Percentiles rank a stretch among this genome's conserved stretches.
Conservation (phyloP, 306 rosid species). For the Sphenostylis stenocarpa region DNA sequence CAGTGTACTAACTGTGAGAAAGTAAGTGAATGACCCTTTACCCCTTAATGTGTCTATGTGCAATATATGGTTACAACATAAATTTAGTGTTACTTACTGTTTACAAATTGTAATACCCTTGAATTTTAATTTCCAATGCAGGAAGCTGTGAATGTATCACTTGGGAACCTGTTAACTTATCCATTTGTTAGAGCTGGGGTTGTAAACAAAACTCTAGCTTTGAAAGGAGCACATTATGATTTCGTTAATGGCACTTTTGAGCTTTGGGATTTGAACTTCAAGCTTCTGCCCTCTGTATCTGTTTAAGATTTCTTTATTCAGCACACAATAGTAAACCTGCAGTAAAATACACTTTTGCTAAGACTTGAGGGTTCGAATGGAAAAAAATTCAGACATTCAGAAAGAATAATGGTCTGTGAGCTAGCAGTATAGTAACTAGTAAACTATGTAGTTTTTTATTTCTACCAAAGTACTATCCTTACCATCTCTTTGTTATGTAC, state of each 20-base stretch:
- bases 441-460: slow-evolving; percentile 18
- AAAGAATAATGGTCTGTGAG: slow-evolving; percentile 21
- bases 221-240: slow-evolving; percentile 86
- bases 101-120: neutral
- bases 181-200: slow-evolving; percentile 76
- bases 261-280: slow-evolving; percentile 81
- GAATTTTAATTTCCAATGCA: slow-evolving; percentile 35
- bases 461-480: neutral
- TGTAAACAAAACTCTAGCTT: slow-evolving; percentile 51
- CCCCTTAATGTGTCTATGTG: neutral
- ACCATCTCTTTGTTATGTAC: neutral
- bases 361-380: neutral
- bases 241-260: slow-evolving; percentile 74
- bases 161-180: slow-evolving; percentile 77
- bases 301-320: slow-evolving; percentile 16
- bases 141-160: slow-evolving; percentile 98
- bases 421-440: neutral
- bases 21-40: slow-evolving; percentile 41
- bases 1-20: slow-evolving; percentile 86
- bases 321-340: neutral
- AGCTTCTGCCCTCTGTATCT: slow-evolving; percentile 42
- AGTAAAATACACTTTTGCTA: neutral
- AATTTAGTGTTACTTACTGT: neutral
- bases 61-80: no score
- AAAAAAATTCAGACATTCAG: slow-evolving; percentile 19